Percentiles rank a stretch among this genome's conserved stretches.
Evolutionary conservation across 2,329 filamentous ascomycete species (phyloP).

Genomic region (Diaporthe ampelina): DNA sequence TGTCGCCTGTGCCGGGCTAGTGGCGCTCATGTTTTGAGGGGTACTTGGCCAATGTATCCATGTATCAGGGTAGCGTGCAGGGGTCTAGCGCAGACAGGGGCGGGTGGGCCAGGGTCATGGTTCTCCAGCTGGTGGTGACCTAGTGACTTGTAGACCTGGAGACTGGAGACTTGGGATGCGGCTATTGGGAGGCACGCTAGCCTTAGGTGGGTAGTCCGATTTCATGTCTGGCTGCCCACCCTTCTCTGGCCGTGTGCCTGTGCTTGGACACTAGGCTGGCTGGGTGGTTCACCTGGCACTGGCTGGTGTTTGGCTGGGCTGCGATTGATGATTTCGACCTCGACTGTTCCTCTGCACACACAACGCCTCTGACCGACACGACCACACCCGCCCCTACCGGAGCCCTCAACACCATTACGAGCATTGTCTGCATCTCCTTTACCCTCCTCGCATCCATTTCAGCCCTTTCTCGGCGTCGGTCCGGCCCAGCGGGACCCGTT

Average conservation of each 20-base stretch:
- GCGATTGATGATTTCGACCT: conserved; percentile 27
- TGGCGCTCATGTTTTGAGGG: not conserved
- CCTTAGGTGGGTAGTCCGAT: conserved; percentile 10
- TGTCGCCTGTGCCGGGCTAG: not conserved
- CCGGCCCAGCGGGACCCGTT: conserved; percentile 28
- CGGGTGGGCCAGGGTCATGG: conserved; percentile 24
- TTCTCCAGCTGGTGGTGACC: conserved; percentile 9
- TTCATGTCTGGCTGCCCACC: conserved; percentile 21
- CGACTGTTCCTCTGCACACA: conserved; percentile 7
- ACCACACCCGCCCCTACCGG: conserved; percentile 7
- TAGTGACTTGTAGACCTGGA: conserved; percentile 7
- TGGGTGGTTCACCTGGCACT: conserved; percentile 7
- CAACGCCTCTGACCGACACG: conserved; percentile 6
- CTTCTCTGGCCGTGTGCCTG: not conserved
- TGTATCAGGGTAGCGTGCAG: not conserved
- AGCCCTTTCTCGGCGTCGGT: conserved; percentile 15
- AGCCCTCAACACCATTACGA: not conserved
- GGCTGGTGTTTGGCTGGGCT: conserved; percentile 10
- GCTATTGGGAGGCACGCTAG: conserved; percentile 13
- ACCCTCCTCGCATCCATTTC: not conserved
- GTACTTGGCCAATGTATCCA: not conserved
- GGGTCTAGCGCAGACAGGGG: not conserved
- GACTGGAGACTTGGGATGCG: conserved; percentile 21
- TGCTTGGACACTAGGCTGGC: not conserved
- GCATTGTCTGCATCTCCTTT: conserved; percentile 15